phyloP scores from a whole-genome alignment of 2,329 filamentous ascomycete genomes.

The Pseudogymnoascus sp. region DNA sequence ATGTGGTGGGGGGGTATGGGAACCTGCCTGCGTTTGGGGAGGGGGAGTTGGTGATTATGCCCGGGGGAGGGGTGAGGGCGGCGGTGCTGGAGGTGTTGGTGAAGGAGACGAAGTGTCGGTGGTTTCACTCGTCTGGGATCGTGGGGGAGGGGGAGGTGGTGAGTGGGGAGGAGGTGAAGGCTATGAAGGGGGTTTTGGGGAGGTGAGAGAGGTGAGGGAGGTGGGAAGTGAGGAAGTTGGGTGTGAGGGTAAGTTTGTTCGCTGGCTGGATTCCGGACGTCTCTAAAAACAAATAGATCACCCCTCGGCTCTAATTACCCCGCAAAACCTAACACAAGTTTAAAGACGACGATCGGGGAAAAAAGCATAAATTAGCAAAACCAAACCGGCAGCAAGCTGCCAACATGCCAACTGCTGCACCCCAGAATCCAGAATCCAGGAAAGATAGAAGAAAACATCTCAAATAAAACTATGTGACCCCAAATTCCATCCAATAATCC shows the following conservation, averaged over 20 bases:
- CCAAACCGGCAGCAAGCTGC: not conserved
- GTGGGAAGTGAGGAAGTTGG: not conserved
- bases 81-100: constrained; percentile 33
- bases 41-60: constrained; percentile 35
- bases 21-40: constrained; percentile 24
- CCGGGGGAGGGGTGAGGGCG: constrained; percentile 42
- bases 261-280: not conserved
- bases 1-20: constrained; percentile 28
- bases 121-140: constrained; percentile 39
- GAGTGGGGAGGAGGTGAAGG: constrained; percentile 16
- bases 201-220: constrained; percentile 12
- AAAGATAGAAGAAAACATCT: not conserved
- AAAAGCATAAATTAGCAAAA: not conserved
- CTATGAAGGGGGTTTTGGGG: not conserved
- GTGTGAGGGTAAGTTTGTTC: not conserved
- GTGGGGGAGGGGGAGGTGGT: constrained; percentile 26
- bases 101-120: constrained; percentile 24
- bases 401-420: not conserved
- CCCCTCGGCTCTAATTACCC: not conserved
- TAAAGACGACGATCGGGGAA: not conserved
- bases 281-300: constrained; percentile 1
- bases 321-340: not conserved
- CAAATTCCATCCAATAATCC: not conserved
- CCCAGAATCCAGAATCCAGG: not conserved
- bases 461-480: not conserved